phyloP scores from a whole-genome alignment of 371 early-diverging fungal genomes.

The Mucor mucedo region DNA sequence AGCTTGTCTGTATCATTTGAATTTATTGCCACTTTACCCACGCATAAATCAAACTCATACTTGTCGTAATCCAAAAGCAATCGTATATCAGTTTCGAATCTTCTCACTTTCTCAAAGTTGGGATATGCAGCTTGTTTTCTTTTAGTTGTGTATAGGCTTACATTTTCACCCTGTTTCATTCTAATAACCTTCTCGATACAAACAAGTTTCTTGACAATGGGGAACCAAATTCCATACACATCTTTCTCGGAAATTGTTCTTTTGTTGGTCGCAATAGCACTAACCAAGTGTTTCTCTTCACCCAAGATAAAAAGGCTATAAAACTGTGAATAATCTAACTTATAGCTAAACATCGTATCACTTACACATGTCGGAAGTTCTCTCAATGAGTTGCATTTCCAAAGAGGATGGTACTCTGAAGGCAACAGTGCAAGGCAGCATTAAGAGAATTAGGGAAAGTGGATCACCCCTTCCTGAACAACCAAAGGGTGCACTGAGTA shows the following conservation, averaged over 20 bases:
- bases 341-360: constrained; percentile 12
- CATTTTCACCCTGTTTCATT: constrained; percentile 17
- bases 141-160: constrained; percentile 5
- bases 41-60: constrained; percentile 15
- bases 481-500: not conserved
- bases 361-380: constrained; percentile 16
- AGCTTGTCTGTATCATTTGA: constrained; percentile 12
- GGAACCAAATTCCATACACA: constrained; percentile 14
- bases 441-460: too few species aligned
- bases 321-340: constrained; percentile 10
- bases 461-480: not conserved
- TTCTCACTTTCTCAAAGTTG: constrained; percentile 15
- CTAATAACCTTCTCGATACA: constrained; percentile 10
- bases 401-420: too few species aligned
- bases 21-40: constrained; percentile 14
- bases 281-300: constrained; percentile 11
- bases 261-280: constrained; percentile 10
- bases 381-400: not conserved
- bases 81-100: constrained; percentile 15
- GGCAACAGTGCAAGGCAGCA: too few species aligned
- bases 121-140: constrained; percentile 2
- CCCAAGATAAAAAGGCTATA: constrained; percentile 4
- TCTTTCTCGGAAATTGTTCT: constrained; percentile 17
- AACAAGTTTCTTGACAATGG: constrained; percentile 12
- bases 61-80: constrained; percentile 7